phyloP scores from a whole-genome alignment of 1,284 basidiomycete species.

The Fomitopsis schrenkii region DNA sequence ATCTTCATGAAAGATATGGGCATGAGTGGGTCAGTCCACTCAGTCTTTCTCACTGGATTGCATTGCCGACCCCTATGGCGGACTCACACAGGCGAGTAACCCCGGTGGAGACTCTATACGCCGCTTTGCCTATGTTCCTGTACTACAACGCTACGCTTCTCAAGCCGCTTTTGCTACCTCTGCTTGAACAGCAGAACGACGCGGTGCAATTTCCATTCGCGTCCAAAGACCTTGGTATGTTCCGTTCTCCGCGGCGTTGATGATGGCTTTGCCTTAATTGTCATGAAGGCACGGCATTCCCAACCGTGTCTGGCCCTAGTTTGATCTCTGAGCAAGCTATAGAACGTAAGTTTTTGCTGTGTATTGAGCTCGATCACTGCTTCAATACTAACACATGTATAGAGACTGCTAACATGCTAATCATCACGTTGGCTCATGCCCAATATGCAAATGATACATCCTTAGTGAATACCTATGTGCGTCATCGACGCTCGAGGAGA shows the following conservation, averaged over 20 bases:
- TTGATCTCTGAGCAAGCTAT: conserved; percentile 5
- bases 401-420: conserved; percentile 75
- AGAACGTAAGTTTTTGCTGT: conserved; percentile 8
- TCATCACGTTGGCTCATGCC: conserved; percentile 66
- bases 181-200: conserved; percentile 37
- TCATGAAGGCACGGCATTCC: neutral
- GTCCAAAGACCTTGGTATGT: conserved; percentile 37
- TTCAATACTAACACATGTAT: no score
- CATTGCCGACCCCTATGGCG: no score
- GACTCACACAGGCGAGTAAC: conserved; percentile 31
- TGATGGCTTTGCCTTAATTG: neutral
- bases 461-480: conserved; percentile 46
- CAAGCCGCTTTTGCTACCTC: conserved; percentile 37
- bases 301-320: neutral
- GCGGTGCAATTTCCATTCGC: conserved; percentile 27
- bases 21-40: conserved; percentile 4
- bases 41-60: no score
- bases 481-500: no score
- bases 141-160: conserved; percentile 22
- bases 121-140: neutral
- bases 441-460: conserved; percentile 52
- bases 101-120: conserved; percentile 44
- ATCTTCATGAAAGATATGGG: no score
- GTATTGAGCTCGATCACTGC: no score
- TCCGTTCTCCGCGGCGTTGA: neutral